phyloP scores from a whole-genome alignment of 2,329 filamentous ascomycete genomes.

The Pyrenophora tritici-repentis region DNA sequence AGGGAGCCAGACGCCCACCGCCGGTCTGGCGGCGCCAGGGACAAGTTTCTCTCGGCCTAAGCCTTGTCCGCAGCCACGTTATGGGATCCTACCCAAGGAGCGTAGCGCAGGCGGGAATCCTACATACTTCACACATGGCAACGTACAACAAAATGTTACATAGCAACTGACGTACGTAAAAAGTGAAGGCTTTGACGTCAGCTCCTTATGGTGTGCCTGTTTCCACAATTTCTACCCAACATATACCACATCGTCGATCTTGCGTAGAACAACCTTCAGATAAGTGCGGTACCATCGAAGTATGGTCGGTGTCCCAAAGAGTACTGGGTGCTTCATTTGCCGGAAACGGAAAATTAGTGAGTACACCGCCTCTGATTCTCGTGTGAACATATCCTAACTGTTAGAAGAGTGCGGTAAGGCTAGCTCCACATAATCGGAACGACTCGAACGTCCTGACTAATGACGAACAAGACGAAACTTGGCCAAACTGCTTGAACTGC shows the following conservation, averaged over 20 bases:
- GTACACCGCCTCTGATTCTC: constrained; percentile 10
- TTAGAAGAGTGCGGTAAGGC: constrained; percentile 26
- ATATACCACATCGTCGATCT: not conserved
- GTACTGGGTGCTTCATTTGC: constrained; percentile 41
- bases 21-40: constrained; percentile 13
- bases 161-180: constrained; percentile 8
- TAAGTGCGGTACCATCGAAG: not conserved
- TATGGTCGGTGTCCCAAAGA: constrained; percentile 45
- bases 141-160: constrained; percentile 5
- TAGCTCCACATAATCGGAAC: constrained; percentile 3
- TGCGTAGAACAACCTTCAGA: not conserved
- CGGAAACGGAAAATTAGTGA: constrained; percentile 42
- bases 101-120: constrained; percentile 9
- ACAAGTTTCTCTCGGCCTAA: constrained; percentile 15
- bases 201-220: not conserved
- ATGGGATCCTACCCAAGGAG: constrained; percentile 13
- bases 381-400: constrained; percentile 12
- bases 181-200: constrained; percentile 1
- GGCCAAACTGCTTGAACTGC: constrained; percentile 43
- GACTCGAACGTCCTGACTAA: constrained; percentile 15
- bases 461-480: constrained; percentile 38
- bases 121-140: constrained; percentile 16
- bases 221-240: not conserved
- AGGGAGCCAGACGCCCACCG: constrained; percentile 15
- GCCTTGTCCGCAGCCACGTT: constrained; percentile 16